Percentiles rank a stretch among this genome's conserved stretches.
Evolutionary conservation across 163 green algal genomes (phyloP).

Genomic region (Coccomyxa subellipsoidea): DNA sequence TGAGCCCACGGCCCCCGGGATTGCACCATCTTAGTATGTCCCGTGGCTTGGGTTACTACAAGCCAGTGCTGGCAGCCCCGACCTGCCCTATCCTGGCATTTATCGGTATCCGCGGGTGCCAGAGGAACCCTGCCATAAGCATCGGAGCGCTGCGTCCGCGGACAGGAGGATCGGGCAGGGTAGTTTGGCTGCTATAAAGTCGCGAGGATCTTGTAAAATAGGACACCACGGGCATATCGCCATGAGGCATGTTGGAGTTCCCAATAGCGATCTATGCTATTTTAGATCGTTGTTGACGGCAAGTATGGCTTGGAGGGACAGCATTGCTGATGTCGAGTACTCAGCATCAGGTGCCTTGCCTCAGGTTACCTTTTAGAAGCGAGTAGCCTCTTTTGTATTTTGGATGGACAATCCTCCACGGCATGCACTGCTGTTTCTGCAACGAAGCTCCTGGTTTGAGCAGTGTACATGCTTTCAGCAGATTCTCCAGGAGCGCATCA

Average conservation of each 20-base stretch:
- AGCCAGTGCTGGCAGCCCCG: neutral
- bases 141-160: neutral
- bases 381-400: too few species aligned
- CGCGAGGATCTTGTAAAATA: neutral
- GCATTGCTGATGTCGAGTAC: neutral
- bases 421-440: too few species aligned
- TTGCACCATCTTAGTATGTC: slow-evolving; percentile 10
- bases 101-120: neutral
- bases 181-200: too few species aligned
- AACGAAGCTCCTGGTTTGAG: too few species aligned
- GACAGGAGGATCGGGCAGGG: neutral
- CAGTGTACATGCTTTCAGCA: too few species aligned
- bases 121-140: neutral
- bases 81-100: neutral
- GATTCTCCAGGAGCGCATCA: neutral
- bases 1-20: slow-evolving; percentile 9
- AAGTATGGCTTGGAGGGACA: neutral
- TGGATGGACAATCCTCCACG: too few species aligned
- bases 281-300: neutral
- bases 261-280: neutral
- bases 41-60: neutral
- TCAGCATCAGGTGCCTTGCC: neutral
- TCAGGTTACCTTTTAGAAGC: neutral
- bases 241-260: neutral
- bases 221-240: neutral